Evolutionary conservation across 495 filamentous ascomycete species (phyloP), one percentile per base, ranked within the genome.

Genomic region (Penicillium parvum): DNA sequence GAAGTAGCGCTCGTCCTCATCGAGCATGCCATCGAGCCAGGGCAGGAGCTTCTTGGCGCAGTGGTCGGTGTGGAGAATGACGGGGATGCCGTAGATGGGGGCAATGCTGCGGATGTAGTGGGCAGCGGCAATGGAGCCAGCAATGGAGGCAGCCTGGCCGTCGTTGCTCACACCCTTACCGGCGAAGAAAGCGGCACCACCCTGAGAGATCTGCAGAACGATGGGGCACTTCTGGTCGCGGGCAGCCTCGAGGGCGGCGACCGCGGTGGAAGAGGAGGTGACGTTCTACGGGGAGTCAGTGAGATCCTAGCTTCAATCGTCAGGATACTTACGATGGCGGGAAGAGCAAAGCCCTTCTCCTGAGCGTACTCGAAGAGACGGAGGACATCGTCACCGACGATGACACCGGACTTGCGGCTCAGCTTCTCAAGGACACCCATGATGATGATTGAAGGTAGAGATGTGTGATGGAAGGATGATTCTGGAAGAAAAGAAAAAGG

Each of bases 1-100:
- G 84, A 91, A 94, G 75, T 90, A 88, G 38, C 69, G 71, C 82
- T 99, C 94, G 63, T 96, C 90, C 40, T 75, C 85, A 50, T 89
- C 87, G 35, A 97, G 68, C 83, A 98, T 90, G 55, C 92, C 92
- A 64, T 97, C 92, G 55, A 98, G 72, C 92, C 94, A 96, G 30
- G 89, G 88, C 11, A 92, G 78, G 35, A 94, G 82, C 78, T 94
- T 92, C 83, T 87, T 90, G 63, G 88, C 88, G 65, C 88, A 95
- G 73, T 94, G 88, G 54, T 95, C 88, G 55, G 86, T 92, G 80
- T 94, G 86, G 41, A 95, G 80, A 43, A 97, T 72, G 42, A 95
- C 92, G 43, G 92, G 92, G 41, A 98, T 75, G 50, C 82, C 89
- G 69, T 98, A 98, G 44, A 77, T 49, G 18, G 91, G 86, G 25